Evolutionary conservation across 306 rosid species (phyloP).

Genomic region (Casuarina cunninghamiana): DNA sequence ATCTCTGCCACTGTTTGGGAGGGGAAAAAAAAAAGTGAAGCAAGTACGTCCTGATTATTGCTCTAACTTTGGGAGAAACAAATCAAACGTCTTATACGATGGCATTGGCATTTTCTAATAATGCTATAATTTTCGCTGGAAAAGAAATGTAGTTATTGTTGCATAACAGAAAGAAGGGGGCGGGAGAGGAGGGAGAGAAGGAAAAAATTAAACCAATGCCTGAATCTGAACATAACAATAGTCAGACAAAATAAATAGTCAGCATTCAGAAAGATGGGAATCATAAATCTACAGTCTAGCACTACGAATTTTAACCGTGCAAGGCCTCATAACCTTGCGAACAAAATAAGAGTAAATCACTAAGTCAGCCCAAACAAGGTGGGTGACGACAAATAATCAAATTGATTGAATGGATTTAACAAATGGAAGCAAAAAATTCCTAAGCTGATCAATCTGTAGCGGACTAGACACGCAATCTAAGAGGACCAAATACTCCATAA

Average conservation of each 20-base stretch:
- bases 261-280: not conserved
- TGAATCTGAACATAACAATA: not conserved
- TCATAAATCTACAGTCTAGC: not conserved
- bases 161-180: too few relatives aligned
- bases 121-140: too few relatives aligned
- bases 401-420: constrained; percentile 50
- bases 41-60: constrained; percentile 18
- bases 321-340: constrained; percentile 30
- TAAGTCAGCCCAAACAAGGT: constrained; percentile 36
- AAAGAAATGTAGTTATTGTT: too few relatives aligned
- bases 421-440: constrained; percentile 37
- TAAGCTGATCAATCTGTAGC: constrained; percentile 46
- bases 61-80: not conserved
- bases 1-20: constrained; percentile 8
- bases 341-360: constrained; percentile 30
- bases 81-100: not conserved
- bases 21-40: constrained; percentile 6
- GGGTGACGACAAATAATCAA: constrained; percentile 52
- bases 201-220: not conserved
- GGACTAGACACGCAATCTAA: constrained; percentile 31
- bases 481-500: constrained; percentile 38
- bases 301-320: constrained; percentile 22
- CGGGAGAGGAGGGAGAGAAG: not conserved
- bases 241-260: not conserved
- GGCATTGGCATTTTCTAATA: not conserved